Evolutionary conservation across 2,329 filamentous ascomycete species (phyloP), one percentile per base, ranked within the genome.

Genomic region (Macrophomina pseudophaseolina): DNA sequence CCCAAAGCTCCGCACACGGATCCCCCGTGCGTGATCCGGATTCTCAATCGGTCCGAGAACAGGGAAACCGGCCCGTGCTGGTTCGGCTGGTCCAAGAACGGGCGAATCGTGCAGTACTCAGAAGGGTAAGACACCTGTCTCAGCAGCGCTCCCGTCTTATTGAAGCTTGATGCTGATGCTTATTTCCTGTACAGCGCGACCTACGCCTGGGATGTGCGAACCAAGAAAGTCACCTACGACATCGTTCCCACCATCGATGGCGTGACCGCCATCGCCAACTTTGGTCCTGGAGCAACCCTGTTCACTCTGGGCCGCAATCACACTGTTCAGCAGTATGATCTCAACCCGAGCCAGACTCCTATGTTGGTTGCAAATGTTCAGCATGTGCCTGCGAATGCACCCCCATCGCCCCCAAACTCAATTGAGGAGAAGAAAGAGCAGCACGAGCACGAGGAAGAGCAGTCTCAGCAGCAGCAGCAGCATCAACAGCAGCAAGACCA

Each of bases 61-160:
- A 60, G 65, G 44, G 82, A 88, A 40, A 81, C 88, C 2, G 93
- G 93, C 1, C 90, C 92, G 44, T 97, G 97, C 76, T 99, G 95
- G 95, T 94, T 97, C 84, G 91, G 89, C 23, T 99, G 95, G 95
- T 98, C 95, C 0, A 98, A 97, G 81, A 98, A 97, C 81, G 95
- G 95, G 46, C 91, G 94, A 71, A 93, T 99, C 70, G 89, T 99
- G 70, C 95, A 99, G 79, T 94, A 89, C 79, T 91, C 92, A 5
- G 93, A 97, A 79, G 89, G 90, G 94, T 97, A 84, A 82, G 92
- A 87, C 65, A 44, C 52, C 33, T 49, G 58, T 62, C 58, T 62
- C 58, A 48, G 16, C 52, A 52, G 51, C 54, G 46, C 18, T 8
- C 18, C 7, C 12, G 28, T 44, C 38, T 33, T 46, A 49, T 65